Percentiles rank a stretch among this genome's conserved stretches.
These are phyloP conservation scores for Calonectria montana DNA, from an alignment of 2,329 filamentous ascomycete genomes.

Conservation along the genomic window DNA sequence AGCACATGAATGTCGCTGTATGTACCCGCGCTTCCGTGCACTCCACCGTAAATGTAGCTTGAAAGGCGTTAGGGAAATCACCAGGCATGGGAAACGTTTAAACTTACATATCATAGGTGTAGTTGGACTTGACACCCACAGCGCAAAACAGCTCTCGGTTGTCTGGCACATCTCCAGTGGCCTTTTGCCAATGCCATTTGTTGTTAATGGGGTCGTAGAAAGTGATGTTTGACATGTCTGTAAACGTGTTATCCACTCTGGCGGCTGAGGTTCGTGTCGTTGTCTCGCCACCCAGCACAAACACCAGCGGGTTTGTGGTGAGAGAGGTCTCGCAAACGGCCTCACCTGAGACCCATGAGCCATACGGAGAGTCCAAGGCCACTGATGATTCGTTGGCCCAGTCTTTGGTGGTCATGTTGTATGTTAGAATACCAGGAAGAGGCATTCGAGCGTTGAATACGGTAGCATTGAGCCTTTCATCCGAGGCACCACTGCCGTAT, in stretches of 20 bases:
- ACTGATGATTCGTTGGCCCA: constrained; percentile 12
- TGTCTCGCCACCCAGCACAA: constrained; percentile 3
- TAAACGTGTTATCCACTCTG: neutral
- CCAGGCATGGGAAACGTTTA: neutral
- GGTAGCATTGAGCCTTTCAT: constrained; percentile 5
- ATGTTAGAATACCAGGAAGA: constrained; percentile 1
- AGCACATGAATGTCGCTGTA: constrained; percentile 6
- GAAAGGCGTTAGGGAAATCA: neutral
- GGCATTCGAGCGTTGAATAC: constrained; percentile 6
- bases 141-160: constrained; percentile 12
- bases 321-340: neutral
- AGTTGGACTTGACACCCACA: constrained; percentile 3
- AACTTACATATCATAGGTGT: constrained; percentile 14
- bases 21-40: neutral
- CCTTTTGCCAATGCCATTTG: constrained; percentile 15
- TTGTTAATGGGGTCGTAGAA: constrained; percentile 7
- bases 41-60: constrained; percentile 12
- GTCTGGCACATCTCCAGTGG: constrained; percentile 5
- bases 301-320: neutral
- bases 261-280: neutral
- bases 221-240: constrained; percentile 5
- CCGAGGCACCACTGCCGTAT: constrained; percentile 7
- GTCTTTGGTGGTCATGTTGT: constrained; percentile 10
- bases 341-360: constrained; percentile 9
- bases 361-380: neutral